Conservation (phyloP, 108 stramenopile species). For the Nitzschia palea region DNA sequence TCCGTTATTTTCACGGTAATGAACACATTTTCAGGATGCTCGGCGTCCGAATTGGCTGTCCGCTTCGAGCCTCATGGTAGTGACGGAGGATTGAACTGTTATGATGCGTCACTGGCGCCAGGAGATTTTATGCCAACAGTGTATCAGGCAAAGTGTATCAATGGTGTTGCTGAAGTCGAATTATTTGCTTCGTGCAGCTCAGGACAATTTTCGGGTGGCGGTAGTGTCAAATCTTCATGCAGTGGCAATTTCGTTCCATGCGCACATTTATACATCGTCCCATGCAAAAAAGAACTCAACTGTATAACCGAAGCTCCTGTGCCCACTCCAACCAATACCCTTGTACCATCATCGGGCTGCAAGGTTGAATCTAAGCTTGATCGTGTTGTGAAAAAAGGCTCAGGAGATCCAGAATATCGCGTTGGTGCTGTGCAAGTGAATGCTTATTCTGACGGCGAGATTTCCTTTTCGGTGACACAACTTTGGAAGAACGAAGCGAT, state of each 20-base stretch:
- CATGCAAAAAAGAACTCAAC: background rate
- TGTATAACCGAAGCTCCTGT: background rate
- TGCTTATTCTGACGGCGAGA: background rate
- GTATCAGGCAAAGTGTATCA: background rate
- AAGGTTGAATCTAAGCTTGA: background rate
- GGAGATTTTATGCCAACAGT: background rate
- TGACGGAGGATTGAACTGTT: background rate
- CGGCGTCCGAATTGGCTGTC: background rate
- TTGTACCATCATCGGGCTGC: background rate
- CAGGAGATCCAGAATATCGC: background rate
- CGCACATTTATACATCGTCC: background rate
- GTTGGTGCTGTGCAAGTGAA: background rate
- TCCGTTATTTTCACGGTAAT: constrained; percentile 5
- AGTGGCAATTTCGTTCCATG: background rate
- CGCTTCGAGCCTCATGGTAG: background rate
- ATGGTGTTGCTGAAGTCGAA: constrained; percentile 7
- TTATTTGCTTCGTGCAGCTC: background rate
- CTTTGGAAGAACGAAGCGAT: background rate
- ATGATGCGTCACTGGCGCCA: background rate
- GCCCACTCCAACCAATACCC: background rate
- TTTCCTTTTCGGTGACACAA: background rate
- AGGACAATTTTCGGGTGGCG: background rate
- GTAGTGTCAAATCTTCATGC: background rate
- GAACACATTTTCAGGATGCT: background rate
- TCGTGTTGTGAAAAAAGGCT: background rate